These are phyloP conservation scores for Leucosporidium scottii DNA, from an alignment of 768 basidiomycete species.

Conservation along the genomic window DNA sequence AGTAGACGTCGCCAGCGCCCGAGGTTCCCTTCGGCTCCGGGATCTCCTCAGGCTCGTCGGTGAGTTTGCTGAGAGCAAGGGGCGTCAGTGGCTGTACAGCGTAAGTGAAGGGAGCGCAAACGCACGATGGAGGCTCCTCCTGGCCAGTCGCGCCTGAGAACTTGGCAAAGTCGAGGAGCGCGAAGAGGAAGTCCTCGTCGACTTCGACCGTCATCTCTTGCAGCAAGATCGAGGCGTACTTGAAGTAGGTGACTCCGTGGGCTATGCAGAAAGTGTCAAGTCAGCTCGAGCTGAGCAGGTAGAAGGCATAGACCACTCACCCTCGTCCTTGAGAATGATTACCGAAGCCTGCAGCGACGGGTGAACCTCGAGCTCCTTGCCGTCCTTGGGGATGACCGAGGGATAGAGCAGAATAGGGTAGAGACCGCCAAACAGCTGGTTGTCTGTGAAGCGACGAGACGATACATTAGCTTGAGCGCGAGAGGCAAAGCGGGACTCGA, in stretches of 20 bases:
- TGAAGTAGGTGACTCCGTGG: conserved; percentile 97
- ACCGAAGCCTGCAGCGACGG: conserved; percentile 85
- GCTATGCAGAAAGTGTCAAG: conserved; percentile 49
- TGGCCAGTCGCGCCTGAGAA: conserved; percentile 90
- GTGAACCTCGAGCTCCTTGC: conserved; percentile 65
- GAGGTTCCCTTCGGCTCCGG: conserved; percentile 44
- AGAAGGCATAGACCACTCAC: conserved; percentile 45
- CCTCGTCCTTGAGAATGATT: conserved; percentile 86
- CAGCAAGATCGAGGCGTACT: conserved; percentile 87
- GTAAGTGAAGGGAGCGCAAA: too few relatives aligned
- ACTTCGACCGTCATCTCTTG: conserved; percentile 91
- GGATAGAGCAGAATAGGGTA: conserved; percentile 95
- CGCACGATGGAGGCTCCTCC: conserved; percentile 47
- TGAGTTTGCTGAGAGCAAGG: conserved; percentile 35
- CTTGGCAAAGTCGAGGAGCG: conserved; percentile 83
- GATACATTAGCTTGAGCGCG: too few relatives aligned
- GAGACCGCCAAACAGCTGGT: conserved; percentile 90
- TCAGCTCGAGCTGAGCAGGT: too few relatives aligned
- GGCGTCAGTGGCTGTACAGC: not conserved
- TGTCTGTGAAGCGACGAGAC: conserved; percentile 50
- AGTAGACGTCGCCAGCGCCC: conserved; percentile 68
- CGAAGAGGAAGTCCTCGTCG: conserved; percentile 94
- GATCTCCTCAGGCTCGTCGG: conserved; percentile 57
- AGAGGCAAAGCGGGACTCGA: too few relatives aligned
- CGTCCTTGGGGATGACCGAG: conserved; percentile 72